A percentile compares a stretch with the other conserved stretches of the same genome.
Evolutionary conservation across 1,139 yeast genomes (phyloP).

Genomic region (Zygosaccharomyces sapae): DNA sequence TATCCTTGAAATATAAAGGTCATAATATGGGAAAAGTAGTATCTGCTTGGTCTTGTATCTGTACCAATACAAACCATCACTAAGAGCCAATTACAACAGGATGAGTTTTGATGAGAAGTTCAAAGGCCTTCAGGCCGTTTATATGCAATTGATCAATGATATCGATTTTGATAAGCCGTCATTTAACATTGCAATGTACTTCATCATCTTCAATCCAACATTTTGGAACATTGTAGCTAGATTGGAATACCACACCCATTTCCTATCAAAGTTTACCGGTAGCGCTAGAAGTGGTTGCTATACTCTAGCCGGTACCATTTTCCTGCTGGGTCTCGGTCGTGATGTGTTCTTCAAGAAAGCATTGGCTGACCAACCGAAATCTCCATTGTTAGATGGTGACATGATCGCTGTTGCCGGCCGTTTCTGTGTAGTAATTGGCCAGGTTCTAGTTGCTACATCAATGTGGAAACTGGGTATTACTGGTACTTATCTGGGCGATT

Average conservation of each 20-base stretch:
- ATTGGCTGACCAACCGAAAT: conserved; percentile 52
- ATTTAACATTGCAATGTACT: conserved; percentile 42
- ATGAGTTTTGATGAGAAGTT: conserved; percentile 1
- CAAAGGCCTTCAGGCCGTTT: not conserved
- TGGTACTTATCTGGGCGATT: conserved; percentile 95
- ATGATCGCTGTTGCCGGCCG: conserved; percentile 45
- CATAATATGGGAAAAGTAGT: too few species aligned
- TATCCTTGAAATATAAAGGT: too few species aligned
- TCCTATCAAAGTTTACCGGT: conserved; percentile 66
- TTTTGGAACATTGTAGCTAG: conserved; percentile 95
- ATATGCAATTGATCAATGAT: conserved; percentile 6
- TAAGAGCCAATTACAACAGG: not conserved
- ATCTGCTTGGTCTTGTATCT: too few species aligned
- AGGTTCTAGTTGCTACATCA: conserved; percentile 71
- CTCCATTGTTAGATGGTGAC: conserved; percentile 41
- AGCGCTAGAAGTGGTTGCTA: conserved; percentile 77
- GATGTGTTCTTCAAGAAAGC: conserved; percentile 73
- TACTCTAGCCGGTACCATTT: conserved; percentile 72
- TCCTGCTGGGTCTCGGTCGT: conserved; percentile 75
- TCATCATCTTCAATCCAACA: conserved; percentile 85
- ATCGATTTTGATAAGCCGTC: conserved; percentile 15
- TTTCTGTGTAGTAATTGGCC: conserved; percentile 59
- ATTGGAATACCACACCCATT: conserved; percentile 69
- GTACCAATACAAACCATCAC: too few species aligned
- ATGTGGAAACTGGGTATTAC: conserved; percentile 96